A percentile compares a stretch with the other conserved stretches of the same genome.
Evolutionary conservation across 1,139 yeast genomes (phyloP).

Genomic region (Nakaseomyces kungkrabaensis): DNA sequence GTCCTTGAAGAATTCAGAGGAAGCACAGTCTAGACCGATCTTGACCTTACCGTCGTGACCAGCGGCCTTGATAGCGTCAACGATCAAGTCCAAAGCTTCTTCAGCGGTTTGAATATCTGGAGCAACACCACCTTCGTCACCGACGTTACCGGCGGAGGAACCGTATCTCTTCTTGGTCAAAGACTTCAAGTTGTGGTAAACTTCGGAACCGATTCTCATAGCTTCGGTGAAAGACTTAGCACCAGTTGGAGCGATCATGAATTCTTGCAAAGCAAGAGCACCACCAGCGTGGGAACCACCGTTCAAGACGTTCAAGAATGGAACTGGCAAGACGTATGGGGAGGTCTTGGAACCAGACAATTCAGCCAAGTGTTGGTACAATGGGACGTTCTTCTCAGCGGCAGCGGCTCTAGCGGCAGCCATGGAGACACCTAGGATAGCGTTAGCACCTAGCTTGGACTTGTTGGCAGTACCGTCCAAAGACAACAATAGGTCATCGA

Average conservation of each 20-base stretch:
- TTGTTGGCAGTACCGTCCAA: constrained; percentile 93
- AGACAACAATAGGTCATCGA: constrained; percentile 66
- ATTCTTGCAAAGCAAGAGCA: constrained; percentile 95
- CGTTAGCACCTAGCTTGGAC: constrained; percentile 91
- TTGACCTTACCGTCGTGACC: constrained; percentile 87
- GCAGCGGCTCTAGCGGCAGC: constrained; percentile 95
- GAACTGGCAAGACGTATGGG: constrained; percentile 85
- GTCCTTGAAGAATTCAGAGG: constrained; percentile 93
- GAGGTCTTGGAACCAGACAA: constrained; percentile 48
- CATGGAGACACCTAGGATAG: constrained; percentile 88
- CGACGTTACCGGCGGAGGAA: constrained; percentile 95
- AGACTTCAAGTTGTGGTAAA: constrained; percentile 87
- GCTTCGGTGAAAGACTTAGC: constrained; percentile 87
- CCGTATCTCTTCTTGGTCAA: constrained; percentile 90
- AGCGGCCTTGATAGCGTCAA: constrained; percentile 75
- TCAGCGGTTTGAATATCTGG: constrained; percentile 87
- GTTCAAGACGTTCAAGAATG: constrained; percentile 94
- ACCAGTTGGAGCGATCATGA: constrained; percentile 92
- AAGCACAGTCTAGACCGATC: constrained; percentile 91
- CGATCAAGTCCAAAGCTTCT: constrained; percentile 90
- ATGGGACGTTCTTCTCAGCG: constrained; percentile 77
- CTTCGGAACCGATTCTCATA: constrained; percentile 90
- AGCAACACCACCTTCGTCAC: constrained; percentile 99
- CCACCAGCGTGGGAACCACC: constrained; percentile 99
- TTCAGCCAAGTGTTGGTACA: constrained; percentile 75